Evolutionary conservation across 768 basidiomycete species (phyloP).

Genomic region (Podaxis pistillaris): DNA sequence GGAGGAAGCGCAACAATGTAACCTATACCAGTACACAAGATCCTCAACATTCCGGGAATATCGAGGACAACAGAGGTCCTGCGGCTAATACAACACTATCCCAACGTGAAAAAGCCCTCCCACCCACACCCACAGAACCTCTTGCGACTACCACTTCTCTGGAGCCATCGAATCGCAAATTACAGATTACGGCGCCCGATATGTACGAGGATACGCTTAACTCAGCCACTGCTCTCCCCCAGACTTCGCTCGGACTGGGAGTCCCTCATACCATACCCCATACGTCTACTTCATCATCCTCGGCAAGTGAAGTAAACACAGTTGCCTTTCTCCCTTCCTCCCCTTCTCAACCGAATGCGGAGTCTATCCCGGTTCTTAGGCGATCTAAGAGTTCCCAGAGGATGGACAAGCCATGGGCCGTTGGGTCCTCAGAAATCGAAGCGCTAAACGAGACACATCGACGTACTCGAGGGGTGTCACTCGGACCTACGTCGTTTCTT

Average conservation of each 20-base stretch:
- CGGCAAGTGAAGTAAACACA: slow-evolving; percentile 46
- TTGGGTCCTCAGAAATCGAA: slow-evolving; percentile 17
- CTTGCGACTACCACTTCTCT: background rate
- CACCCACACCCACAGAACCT: slow-evolving; percentile 20
- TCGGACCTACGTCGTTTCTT: slow-evolving; percentile 45
- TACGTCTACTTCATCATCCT: slow-evolving; percentile 36
- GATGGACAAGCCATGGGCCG: slow-evolving; percentile 9
- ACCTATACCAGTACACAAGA: slow-evolving; percentile 23
- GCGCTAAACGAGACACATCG: slow-evolving; percentile 24
- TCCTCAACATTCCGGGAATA: slow-evolving; percentile 8
- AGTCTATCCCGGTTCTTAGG: slow-evolving; percentile 31
- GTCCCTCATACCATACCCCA: slow-evolving; percentile 48
- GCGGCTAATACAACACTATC: background rate
- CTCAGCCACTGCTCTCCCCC: slow-evolving; percentile 45
- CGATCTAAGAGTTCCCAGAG: slow-evolving; percentile 55
- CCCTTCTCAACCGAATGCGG: slow-evolving; percentile 16
- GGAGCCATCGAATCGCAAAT: background rate
- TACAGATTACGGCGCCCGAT: background rate
- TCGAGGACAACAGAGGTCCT: slow-evolving; percentile 14
- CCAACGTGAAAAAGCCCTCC: slow-evolving; percentile 21
- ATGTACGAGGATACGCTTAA: background rate
- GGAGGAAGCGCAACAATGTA: slow-evolving; percentile 51
- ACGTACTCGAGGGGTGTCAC: slow-evolving; percentile 55
- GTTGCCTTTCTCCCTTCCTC: slow-evolving; percentile 40
- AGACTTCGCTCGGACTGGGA: slow-evolving; percentile 58